Conservation (phyloP, 192 early-diverging fungal genomes). For the Entomortierella chlamydospora region DNA sequence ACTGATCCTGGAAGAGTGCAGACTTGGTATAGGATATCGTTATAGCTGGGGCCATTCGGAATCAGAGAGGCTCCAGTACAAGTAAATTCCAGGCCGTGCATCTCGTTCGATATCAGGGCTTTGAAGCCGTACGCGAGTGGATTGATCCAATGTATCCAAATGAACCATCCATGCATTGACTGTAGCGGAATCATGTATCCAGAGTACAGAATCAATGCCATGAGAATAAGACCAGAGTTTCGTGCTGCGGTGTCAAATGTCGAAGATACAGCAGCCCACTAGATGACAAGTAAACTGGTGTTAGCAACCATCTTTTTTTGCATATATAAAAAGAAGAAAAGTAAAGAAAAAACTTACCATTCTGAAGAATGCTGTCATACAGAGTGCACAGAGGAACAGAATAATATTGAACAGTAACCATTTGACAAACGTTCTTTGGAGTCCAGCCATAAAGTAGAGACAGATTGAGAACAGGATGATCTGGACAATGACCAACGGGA, state of each 20-base stretch:
- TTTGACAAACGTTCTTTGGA: conserved; percentile 60
- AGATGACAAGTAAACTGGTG: background rate
- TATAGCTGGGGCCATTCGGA: conserved; percentile 45
- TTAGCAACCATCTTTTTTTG: background rate
- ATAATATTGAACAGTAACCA: conserved; percentile 69
- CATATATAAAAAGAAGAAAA: background rate
- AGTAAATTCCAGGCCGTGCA: conserved; percentile 61
- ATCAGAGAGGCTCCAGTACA: conserved; percentile 51
- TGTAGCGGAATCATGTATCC: conserved; percentile 72
- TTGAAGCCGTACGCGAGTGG: conserved; percentile 70
- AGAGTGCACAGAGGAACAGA: conserved; percentile 63
- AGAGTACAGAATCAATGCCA: conserved; percentile 65
- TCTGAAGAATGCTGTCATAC: conserved; percentile 71
- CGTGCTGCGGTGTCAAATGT: conserved; percentile 66
- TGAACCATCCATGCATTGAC: conserved; percentile 73
- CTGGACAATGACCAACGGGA: conserved; percentile 60
- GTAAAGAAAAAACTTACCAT: conserved; percentile 30
- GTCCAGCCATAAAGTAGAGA: conserved; percentile 73
- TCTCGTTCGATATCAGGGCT: conserved; percentile 71
- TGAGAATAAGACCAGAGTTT: conserved; percentile 62
- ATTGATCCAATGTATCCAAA: conserved; percentile 74
- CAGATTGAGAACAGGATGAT: conserved; percentile 66
- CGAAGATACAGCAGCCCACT: conserved; percentile 61
- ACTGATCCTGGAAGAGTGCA: conserved; percentile 75
- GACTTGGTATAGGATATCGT: conserved; percentile 53